Evolutionary conservation across 176 grass and related monocot species (phyloP).

Genomic region (Triticum dicoccoides): DNA sequence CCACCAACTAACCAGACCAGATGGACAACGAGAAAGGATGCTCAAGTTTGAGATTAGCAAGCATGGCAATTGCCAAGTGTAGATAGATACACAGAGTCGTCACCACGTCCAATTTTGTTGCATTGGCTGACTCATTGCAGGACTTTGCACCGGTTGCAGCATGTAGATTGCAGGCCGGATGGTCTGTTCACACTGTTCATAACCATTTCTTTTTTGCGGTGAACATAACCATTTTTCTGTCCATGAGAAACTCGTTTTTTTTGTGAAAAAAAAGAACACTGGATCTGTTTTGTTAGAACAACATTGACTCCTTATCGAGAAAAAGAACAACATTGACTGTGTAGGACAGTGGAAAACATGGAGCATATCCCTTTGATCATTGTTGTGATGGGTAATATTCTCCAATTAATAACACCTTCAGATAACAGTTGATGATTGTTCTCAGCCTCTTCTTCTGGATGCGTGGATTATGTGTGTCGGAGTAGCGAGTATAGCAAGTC

Average conservation of each 20-base stretch:
- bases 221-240: background rate
- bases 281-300: background rate
- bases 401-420: background rate
- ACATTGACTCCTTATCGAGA: background rate
- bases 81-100: slow-evolving; percentile 12
- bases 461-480: too few relatives aligned
- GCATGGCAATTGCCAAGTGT: background rate
- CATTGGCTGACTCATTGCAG: background rate
- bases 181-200: background rate
- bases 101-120: slow-evolving; percentile 6
- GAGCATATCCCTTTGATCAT: background rate
- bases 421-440: background rate
- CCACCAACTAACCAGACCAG: background rate
- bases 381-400: too few relatives aligned
- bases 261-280: background rate
- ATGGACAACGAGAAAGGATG: background rate
- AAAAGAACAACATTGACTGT: background rate
- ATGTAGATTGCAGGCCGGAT: background rate
- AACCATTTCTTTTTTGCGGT: too few relatives aligned
- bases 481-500: too few relatives aligned
- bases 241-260: background rate
- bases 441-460: background rate
- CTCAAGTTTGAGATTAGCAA: background rate
- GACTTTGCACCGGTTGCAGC: background rate
- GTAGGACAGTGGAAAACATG: background rate